These are phyloP conservation scores for Aspergillus fumigatus DNA, from an alignment of 2,329 filamentous ascomycete genomes.

Conservation along the genomic window DNA sequence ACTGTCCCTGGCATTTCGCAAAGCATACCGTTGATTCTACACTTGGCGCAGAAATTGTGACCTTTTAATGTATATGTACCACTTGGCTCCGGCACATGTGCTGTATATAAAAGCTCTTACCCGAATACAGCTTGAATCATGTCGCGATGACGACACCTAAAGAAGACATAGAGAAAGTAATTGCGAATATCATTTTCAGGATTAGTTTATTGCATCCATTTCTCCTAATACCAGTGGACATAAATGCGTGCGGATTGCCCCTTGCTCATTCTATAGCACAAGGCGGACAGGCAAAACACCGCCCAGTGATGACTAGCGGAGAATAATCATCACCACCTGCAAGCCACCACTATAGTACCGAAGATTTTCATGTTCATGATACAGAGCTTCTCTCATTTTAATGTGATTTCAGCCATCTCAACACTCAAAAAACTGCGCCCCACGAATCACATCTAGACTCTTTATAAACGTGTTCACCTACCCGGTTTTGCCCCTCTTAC, in stretches of 20 bases:
- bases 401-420: neutral
- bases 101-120: constrained; percentile 29
- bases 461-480: neutral
- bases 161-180: constrained; percentile 3
- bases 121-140: constrained; percentile 18
- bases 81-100: constrained; percentile 20
- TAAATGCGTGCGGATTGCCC: neutral
- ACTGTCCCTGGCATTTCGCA: constrained; percentile 17
- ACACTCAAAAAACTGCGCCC: neutral
- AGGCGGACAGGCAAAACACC: neutral
- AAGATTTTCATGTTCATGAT: neutral
- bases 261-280: neutral
- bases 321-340: neutral
- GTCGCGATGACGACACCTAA: constrained; percentile 5
- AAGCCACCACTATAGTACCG: neutral
- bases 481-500: neutral
- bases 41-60: constrained; percentile 15
- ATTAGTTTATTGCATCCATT: neutral
- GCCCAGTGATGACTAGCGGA: neutral
- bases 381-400: neutral
- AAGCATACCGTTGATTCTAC: constrained; percentile 15
- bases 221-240: neutral
- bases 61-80: constrained; percentile 29
- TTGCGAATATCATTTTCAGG: neutral
- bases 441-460: neutral